phyloP scores from a whole-genome alignment of 2,329 filamentous ascomycete species.

The Cercospora sesami region DNA sequence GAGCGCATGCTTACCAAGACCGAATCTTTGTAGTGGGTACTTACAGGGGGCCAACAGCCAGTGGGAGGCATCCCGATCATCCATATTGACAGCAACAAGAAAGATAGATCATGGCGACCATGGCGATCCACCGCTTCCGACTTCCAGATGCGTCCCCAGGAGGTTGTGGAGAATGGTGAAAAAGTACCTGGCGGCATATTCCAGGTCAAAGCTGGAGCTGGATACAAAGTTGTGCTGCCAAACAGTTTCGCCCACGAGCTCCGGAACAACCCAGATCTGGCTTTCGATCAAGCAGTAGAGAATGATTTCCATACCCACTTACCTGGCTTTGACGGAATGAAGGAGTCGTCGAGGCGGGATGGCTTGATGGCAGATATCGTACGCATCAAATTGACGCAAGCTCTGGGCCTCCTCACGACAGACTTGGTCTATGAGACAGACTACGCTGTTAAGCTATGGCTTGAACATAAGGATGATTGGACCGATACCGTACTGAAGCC shows the following conservation, averaged over 20 bases:
- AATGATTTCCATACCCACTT: conserved; percentile 13
- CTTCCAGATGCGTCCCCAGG: background rate
- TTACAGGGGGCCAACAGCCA: background rate
- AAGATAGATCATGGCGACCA: background rate
- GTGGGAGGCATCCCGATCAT: background rate
- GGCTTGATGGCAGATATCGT: conserved; percentile 22
- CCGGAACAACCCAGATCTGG: conserved; percentile 26
- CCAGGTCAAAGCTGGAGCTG: conserved; percentile 23
- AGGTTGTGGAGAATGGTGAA: background rate
- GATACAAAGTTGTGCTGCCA: conserved; percentile 25
- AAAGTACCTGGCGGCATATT: conserved; percentile 7
- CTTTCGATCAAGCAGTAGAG: conserved; percentile 15
- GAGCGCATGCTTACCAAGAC: background rate
- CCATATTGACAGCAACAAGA: background rate
- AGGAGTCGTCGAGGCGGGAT: conserved; percentile 14
- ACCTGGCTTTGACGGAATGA: conserved; percentile 27
- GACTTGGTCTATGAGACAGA: background rate
- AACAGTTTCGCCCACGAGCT: conserved; percentile 22
- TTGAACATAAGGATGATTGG: background rate
- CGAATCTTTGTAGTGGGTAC: background rate
- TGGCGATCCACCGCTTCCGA: background rate
- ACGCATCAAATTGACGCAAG: conserved; percentile 7
- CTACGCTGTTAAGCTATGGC: background rate
- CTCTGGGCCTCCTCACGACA: background rate
- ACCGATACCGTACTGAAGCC: background rate